phyloP scores from a whole-genome alignment of 305 asterid species.

The Ilex paraguariensis region DNA sequence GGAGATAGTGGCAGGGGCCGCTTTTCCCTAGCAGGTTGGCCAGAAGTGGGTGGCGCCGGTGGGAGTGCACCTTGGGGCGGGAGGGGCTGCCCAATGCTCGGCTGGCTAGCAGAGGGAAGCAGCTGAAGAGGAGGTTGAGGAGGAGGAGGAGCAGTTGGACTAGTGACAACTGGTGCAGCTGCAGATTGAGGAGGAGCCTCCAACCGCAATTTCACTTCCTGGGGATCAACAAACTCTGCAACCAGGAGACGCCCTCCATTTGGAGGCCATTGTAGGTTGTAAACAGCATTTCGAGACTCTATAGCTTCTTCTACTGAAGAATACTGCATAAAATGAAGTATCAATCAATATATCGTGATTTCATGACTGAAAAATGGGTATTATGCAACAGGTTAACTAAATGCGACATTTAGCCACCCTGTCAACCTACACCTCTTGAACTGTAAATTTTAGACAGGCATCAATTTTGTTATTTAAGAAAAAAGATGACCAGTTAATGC shows the following conservation, averaged over 20 bases:
- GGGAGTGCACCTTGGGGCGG: slow-evolving; percentile 35
- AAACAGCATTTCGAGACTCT: slow-evolving; percentile 30
- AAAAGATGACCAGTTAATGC: too few species aligned
- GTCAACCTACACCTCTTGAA: too few species aligned
- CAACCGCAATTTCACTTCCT: slow-evolving; percentile 21
- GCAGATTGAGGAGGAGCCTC: slow-evolving; percentile 25
- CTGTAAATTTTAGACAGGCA: too few species aligned
- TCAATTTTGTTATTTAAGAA: too few species aligned
- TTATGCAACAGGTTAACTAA: background rate
- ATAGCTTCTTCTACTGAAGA: slow-evolving; percentile 31
- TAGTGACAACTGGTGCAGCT: slow-evolving; percentile 15
- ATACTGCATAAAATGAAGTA: slow-evolving; percentile 15
- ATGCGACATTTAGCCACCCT: too few species aligned
- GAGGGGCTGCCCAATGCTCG: slow-evolving; percentile 35
- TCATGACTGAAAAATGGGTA: too few species aligned
- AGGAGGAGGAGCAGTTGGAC: slow-evolving; percentile 17
- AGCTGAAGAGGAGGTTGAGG: slow-evolving; percentile 25
- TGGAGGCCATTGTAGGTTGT: slow-evolving; percentile 34
- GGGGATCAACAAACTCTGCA: slow-evolving; percentile 36
- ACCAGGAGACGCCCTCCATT: slow-evolving; percentile 30
- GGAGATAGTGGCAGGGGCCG: slow-evolving; percentile 73
- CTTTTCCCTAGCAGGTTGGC: slow-evolving; percentile 48
- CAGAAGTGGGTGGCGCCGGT: slow-evolving; percentile 31
- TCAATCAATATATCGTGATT: too few species aligned
- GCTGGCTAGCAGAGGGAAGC: slow-evolving; percentile 53